Percentiles rank a stretch among this genome's conserved stretches.
phyloP scores from a whole-genome alignment of 1,284 basidiomycete genomes.

The Moniliophthora roreri region DNA sequence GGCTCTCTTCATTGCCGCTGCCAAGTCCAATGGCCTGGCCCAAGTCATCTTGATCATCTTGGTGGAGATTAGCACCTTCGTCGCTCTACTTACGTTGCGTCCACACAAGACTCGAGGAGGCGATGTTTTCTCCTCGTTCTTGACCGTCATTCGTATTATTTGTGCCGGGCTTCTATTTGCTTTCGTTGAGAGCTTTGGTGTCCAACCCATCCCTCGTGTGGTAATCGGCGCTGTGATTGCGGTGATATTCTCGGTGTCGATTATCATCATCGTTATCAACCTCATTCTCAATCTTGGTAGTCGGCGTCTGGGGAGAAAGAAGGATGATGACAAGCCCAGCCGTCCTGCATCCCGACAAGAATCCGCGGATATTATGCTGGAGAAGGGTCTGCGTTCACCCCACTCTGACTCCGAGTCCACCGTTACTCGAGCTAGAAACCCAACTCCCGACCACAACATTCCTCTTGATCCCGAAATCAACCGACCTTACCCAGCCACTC shows the following conservation, averaged over 20 bases:
- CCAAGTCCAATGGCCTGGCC: conserved; percentile 58
- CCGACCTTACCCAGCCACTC: conserved; percentile 43
- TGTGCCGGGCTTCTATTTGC: conserved; percentile 66
- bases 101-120: conserved; percentile 58
- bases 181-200: conserved; percentile 58
- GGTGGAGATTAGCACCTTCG: conserved; percentile 64
- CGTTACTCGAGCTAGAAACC: conserved; percentile 46
- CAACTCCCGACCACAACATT: conserved; percentile 50
- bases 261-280: conserved; percentile 62
- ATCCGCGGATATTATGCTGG: conserved; percentile 21
- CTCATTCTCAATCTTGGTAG: conserved; percentile 39
- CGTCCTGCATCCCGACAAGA: conserved; percentile 12
- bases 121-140: conserved; percentile 62
- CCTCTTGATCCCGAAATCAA: conserved; percentile 41
- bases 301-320: conserved; percentile 22
- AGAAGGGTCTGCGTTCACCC: conserved; percentile 26
- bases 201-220: conserved; percentile 74
- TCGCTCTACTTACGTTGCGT: conserved; percentile 52
- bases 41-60: conserved; percentile 75
- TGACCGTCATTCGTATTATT: conserved; percentile 62
- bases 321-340: conserved; percentile 16
- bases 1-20: conserved; percentile 76
- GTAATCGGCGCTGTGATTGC: conserved; percentile 68
- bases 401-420: conserved; percentile 20
- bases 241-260: conserved; percentile 57